A percentile compares a stretch with the other conserved stretches of the same genome.
Conservation (phyloP, 768 basidiomycete genomes). For the Rhodotorula toruloides region DNA sequence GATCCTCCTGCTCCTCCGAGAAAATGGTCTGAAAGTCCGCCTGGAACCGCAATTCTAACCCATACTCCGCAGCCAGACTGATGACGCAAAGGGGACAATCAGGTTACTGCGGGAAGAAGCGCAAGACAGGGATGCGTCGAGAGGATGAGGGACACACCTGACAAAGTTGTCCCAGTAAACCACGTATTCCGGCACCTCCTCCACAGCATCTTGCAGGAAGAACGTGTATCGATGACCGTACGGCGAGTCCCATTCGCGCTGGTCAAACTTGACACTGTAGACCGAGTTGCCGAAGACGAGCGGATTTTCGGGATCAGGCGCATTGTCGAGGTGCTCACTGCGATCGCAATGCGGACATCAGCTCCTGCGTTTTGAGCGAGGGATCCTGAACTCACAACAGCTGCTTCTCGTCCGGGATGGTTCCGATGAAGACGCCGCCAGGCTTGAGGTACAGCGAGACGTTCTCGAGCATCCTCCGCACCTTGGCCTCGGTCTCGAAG, state of each 20-base stretch:
- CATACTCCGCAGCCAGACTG: conserved; percentile 79
- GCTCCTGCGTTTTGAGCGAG: not conserved
- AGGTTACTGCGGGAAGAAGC: conserved; percentile 20
- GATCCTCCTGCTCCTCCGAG: conserved; percentile 67
- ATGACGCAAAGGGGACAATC: conserved; percentile 1
- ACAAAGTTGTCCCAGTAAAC: conserved; percentile 94
- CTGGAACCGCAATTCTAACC: conserved; percentile 67
- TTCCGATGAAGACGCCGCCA: conserved; percentile 94
- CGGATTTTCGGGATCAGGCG: conserved; percentile 57
- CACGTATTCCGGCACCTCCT: conserved; percentile 93
- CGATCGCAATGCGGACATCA: not conserved
- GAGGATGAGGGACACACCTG: conserved; percentile 53
- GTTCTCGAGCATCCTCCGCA: conserved; percentile 85
- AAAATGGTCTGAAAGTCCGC: conserved; percentile 88
- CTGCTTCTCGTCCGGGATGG: conserved; percentile 80
- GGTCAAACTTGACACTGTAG: conserved; percentile 72
- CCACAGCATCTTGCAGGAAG: conserved; percentile 88
- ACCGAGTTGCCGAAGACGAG: conserved; percentile 85
- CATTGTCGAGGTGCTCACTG: conserved; percentile 65
- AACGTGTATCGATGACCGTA: conserved; percentile 94
- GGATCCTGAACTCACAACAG: conserved; percentile 60
- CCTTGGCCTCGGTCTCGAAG: conserved; percentile 83
- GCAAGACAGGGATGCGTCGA: not conserved
- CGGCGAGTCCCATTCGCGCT: conserved; percentile 58
- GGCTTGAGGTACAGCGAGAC: conserved; percentile 69